Base-by-base conservation (phyloP, 805 yeast genomes). In the Pichia scutulata region DNA sequence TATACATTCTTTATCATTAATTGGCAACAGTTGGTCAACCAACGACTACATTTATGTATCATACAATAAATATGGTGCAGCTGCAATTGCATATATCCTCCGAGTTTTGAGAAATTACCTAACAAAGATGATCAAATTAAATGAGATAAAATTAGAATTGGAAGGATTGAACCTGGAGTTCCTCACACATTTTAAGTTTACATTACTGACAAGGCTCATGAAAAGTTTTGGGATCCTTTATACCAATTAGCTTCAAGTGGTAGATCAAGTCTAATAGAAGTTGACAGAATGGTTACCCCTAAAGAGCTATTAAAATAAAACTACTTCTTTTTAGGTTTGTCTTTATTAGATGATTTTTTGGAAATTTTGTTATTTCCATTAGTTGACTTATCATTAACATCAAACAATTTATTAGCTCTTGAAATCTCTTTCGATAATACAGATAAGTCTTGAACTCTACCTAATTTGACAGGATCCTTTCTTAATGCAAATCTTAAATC, bases 401-500 rank as follows among this genome's bases (percentile, higher is more conserved):
- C 86, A 57, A 84, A 82, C 59, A 80, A 77, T 62, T 78, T 81
- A 55, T 84, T 75, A 0, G 89, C 89, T 49, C 76, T 84, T 3
- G 76, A 69, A 56, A 85, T 82, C 53, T 76, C 79, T 59, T 76
- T 78, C 55, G 81, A 84, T 58, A 82, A 65, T 21, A 72, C 67
- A 48, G 82, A 70, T 56, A 85, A 70, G 59, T 84, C 88, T 53
- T 80, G 79, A 1, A 84, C 77, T 65, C 92, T 78, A 2, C 87
- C 88, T 14, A 83, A 71, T 60, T 85, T 85, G 14, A 76, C 69
- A 2, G 82, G 79, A 58, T 85, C 92, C 49, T 74, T 75, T 43
- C 89, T 67, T 47, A 86, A 64, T 0, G 84, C 86, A 64, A 83
- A 85, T 61, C 78, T 80, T 67, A 85, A 79, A 60, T 85, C 90